Evolutionary conservation across 345 rosid genomes (phyloP), one percentile per base, ranked within the genome.

Genomic region (Raphanus raphanistrum): DNA sequence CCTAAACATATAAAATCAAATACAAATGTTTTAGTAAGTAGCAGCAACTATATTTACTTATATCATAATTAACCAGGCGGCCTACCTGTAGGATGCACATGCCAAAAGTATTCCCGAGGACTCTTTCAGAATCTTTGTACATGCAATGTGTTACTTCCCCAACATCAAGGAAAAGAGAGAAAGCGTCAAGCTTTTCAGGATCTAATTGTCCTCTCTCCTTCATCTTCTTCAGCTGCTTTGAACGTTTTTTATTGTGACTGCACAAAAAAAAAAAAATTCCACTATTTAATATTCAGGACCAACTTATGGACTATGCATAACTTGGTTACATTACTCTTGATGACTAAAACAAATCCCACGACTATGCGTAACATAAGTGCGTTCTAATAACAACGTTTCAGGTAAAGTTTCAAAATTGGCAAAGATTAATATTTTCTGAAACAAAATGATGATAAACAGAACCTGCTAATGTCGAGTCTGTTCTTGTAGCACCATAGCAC

Each of bases 381-480:
- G 25, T 57, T 3, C 25, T 38, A 57, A 36, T 36, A 67, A 17
- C 59, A 75, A 57, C 13, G 1, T 36, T 4, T 11, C 6, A 29
- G 2, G 45, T 28, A 59, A 58, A 31, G 17, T 41, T 59, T 45
- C 68, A 45, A 68, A 16, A 6, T 9, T 45, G 7, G 9, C 13
- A 13, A 45, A 68, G 6, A 59, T 6, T 1, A 10, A 10, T 28
- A n/a, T 27, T 7, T 12, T 43, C 29, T 12, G 48, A 68, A 26
- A 69, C 58, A 50, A 15, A 70, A 43, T 3, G 66, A 21, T 78
- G 58, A 72, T 48, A 66, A 82, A 25, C 0, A 15, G 15, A 70
- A 94, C 99, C 99, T 95, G 98, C 99, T 95, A 74, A 95, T 85
- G 76, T 95, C 98, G 43, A 95, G 93, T 70, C 91, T 89, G 65